Conservation (phyloP, 164 flowering plant genomes). For the grape (Vitis vinifera) region ASM3070453v1 NC_081822.1:7588501-7589000, state of each 20-base stretch:
- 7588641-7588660: not conserved
- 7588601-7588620: not conserved
- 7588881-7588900: not conserved
- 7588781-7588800: slow-evolving; percentile 1
- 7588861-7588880: not conserved
- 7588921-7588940: too few relatives aligned
- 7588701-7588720: too few relatives aligned
- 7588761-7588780: not conserved
- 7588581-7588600: not conserved
- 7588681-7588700: not conserved
- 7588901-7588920: too few relatives aligned
- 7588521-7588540: not conserved
- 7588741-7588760: not conserved
- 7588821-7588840: not conserved
- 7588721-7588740: not conserved
- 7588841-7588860: not conserved
- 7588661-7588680: not conserved
- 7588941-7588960: too few relatives aligned
- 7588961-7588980: not conserved
- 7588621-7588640: not conserved
- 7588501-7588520: not conserved
- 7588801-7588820: not conserved
- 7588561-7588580: slow-evolving; percentile 8
- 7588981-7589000: not conserved
- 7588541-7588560: not conserved